A percentile compares a stretch with the other conserved stretches of the same genome.
Conservation (phyloP, 1,139 yeast genomes). For the Zygosaccharomyces sapae region DNA sequence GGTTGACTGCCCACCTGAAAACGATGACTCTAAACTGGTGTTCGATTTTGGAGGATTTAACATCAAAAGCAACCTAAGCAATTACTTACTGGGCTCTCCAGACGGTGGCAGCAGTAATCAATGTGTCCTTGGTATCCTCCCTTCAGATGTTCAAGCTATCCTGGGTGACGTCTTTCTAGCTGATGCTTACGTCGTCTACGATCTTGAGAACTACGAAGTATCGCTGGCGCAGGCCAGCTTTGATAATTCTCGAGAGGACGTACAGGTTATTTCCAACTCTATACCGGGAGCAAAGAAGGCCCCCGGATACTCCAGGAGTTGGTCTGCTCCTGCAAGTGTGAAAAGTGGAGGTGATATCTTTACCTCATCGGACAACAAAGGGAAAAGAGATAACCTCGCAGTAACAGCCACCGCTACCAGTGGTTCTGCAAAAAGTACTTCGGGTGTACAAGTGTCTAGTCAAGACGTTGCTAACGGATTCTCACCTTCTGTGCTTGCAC, state of each 20-base stretch:
- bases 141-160: slow-evolving; percentile 36
- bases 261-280: slow-evolving; percentile 42
- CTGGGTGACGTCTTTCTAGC: slow-evolving; percentile 75
- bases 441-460: neutral
- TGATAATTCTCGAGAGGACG: slow-evolving; percentile 39
- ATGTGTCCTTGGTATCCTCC: slow-evolving; percentile 38
- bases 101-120: slow-evolving; percentile 5
- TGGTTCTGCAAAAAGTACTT: neutral
- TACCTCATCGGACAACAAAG: slow-evolving; percentile 23
- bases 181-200: slow-evolving; percentile 72
- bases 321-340: slow-evolving; percentile 24
- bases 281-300: slow-evolving; percentile 49
- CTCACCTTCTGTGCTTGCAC: neutral
- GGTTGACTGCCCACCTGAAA: slow-evolving; percentile 33
- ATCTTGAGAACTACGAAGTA: slow-evolving; percentile 60
- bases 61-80: slow-evolving; percentile 46
- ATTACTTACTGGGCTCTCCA: slow-evolving; percentile 35
- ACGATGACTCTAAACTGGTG: slow-evolving; percentile 32
- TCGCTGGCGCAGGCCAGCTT: slow-evolving; percentile 61
- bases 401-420: neutral
- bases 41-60: slow-evolving; percentile 52
- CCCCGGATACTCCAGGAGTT: slow-evolving; percentile 39
- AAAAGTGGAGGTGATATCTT: slow-evolving; percentile 32
- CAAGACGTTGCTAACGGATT: neutral
- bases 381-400: neutral